A percentile compares a stretch with the other conserved stretches of the same genome.
Evolutionary conservation across 495 filamentous ascomycete genomes (phyloP).

Genomic region (Podospora didyma): DNA sequence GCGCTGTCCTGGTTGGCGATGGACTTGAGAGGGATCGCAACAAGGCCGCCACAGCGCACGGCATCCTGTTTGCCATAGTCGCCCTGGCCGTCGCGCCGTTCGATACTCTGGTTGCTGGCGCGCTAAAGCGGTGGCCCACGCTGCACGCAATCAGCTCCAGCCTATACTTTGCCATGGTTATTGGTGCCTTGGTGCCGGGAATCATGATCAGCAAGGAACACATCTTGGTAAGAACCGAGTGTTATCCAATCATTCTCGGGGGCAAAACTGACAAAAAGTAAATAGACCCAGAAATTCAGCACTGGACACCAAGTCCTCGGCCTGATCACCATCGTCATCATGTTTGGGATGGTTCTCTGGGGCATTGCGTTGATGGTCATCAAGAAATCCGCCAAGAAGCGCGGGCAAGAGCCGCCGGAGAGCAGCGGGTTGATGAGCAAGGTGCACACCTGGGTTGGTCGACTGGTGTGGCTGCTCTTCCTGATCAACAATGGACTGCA

Average conservation of each 20-base stretch:
- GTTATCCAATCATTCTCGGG: background rate
- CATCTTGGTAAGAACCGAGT: slow-evolving; percentile 42
- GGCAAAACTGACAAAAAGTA: background rate
- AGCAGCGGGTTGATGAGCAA: slow-evolving; percentile 3
- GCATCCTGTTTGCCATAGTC: slow-evolving; percentile 45
- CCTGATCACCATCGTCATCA: slow-evolving; percentile 43
- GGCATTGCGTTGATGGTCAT: slow-evolving; percentile 46
- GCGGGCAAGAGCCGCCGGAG: slow-evolving; percentile 30
- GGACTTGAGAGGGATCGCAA: slow-evolving; percentile 7
- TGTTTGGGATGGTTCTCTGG: slow-evolving; percentile 46
- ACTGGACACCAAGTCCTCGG: slow-evolving; percentile 59
- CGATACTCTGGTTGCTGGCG: slow-evolving; percentile 48
- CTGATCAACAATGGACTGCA: slow-evolving; percentile 29
- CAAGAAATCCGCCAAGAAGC: slow-evolving; percentile 39
- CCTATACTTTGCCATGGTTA: slow-evolving; percentile 37
- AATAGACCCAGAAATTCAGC: slow-evolving; percentile 46
- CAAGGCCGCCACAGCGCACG: slow-evolving; percentile 42
- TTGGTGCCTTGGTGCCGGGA: slow-evolving; percentile 48
- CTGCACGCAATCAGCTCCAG: slow-evolving; percentile 46
- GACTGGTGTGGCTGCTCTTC: slow-evolving; percentile 26
- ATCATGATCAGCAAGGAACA: slow-evolving; percentile 47
- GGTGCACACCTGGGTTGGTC: slow-evolving; percentile 19
- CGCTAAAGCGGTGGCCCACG: slow-evolving; percentile 41
- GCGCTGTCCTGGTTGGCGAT: slow-evolving; percentile 21
- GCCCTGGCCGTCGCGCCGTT: slow-evolving; percentile 53